Conservation (phyloP, 2,329 filamentous ascomycete species). For the Pseudogymnoascus sp. region DNA sequence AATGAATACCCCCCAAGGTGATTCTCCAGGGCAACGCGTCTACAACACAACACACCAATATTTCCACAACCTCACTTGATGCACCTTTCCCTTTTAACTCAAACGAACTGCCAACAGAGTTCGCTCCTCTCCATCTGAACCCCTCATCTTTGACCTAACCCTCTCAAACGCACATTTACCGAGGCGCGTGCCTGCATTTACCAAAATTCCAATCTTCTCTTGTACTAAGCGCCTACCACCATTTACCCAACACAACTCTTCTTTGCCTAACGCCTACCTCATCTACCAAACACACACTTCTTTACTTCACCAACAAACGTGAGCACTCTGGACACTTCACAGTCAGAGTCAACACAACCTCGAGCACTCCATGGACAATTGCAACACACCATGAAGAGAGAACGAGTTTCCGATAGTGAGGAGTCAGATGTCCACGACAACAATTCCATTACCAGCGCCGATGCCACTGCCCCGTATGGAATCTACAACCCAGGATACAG, state of each 20-base stretch:
- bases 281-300: neutral
- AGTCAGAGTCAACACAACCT: neutral
- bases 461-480: neutral
- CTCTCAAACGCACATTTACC: neutral
- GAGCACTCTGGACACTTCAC: neutral
- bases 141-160: neutral
- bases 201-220: neutral
- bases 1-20: neutral
- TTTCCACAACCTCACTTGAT: neutral
- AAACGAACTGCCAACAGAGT: neutral
- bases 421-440: neutral
- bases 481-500: neutral
- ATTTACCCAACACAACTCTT: neutral
- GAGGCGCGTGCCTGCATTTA: neutral
- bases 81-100: neutral
- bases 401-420: no score
- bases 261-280: neutral
- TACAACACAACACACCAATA: neutral
- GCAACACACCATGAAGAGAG: neutral
- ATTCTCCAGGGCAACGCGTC: neutral
- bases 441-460: neutral
- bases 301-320: neutral
- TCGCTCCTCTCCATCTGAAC: neutral
- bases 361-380: neutral
- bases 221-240: neutral